Base-by-base conservation (phyloP, 352 stramenopile species). In the Phytopythium sindhum region DNA sequence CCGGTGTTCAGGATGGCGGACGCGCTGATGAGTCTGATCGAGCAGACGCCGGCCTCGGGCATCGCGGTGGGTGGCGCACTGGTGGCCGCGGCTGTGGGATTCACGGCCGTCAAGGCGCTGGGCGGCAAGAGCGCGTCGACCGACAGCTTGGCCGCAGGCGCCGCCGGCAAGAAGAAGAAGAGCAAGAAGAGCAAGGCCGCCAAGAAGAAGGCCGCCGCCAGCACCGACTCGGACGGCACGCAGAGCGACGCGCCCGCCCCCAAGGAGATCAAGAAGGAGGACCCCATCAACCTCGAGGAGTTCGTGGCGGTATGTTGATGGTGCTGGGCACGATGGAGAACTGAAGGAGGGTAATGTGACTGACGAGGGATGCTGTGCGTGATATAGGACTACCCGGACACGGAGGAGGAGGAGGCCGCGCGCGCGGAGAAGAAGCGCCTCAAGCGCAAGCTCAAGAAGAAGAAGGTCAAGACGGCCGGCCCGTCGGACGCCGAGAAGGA, bases 371-470 rank as follows among this genome's bases (percentile, higher is more conserved):
- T 45, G 41, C 41, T 48, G 41, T 8, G 14, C 9, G 10, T 21
- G 41, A 3, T n/a, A 35, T 14, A 53, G 47, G 83, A 94, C 65
- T 84, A 86, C 65, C 83, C 85, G 48, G 85, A 94, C 68, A 89
- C 83, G 50, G 85, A 94, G 59, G 85, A 94, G 56, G 85, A 94
- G 60, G 85, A 92, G 47, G 83, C 73, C 6, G 81, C 84, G 47
- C 85, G 85, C 54, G 74, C 80, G 2, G 85, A 94, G 63, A 91
- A 90, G 72, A 87, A 87, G 65, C 86, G 87, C 68, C 73, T 84
- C 10, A 90, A 90, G 80, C 76, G 84, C 60, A 91, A 92, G 74
- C 78, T 82, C 57, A 91, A 91, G 76, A 91, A 90, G 77, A 85
- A 87, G 67, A 93, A 88, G 70, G 76, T 72, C 50, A 91, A 91